Base-by-base conservation (phyloP, 2,329 filamentous ascomycete genomes). In the Botrytis elliptica region DNA sequence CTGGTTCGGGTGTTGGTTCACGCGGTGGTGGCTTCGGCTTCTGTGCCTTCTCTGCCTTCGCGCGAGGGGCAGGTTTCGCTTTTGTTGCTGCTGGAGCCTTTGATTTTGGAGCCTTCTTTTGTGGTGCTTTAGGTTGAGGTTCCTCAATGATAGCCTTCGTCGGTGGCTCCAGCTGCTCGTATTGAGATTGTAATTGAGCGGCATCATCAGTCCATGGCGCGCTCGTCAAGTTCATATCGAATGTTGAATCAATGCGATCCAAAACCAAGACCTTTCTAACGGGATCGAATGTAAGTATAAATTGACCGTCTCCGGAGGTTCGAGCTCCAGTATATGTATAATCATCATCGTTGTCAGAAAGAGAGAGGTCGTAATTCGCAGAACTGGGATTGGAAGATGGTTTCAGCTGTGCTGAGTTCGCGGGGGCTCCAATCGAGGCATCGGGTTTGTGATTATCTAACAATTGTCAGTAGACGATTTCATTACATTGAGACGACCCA, bases 161-260 rank as follows among this genome's bases (percentile, higher is more conserved):
- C 3, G 72, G 46, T 38, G 68, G 62, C 36, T 77, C 76, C 44
- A 96, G 86, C 75, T 93, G 93, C 16, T 89, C 86, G 80, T 93
- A 90, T 79, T 91, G 87, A 68, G 89, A 87, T 66, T 88, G 86
- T 59, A 97, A 85, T 78, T 87, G 89, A 44, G 88, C 87, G 71
- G 86, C 83, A 77, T 93, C 89, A 71, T 86, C 84, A 78, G 91
- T 91, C 76, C 86, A 88, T 3, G 92, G 93, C 22, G 90, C 90
- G 72, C 87, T 89, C 70, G 88, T 90, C 71, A 97, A 84, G 82
- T 97, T 98, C 91, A 97, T 95, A 79, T 93, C 91, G 83, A 97
- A 92, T 57, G 91, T 90, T n/a, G 91, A 92, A 80, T 93, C 89
- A 72, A 98, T 85, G 70, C 90, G 90, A 84, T 98, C 94, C 72